A percentile compares a stretch with the other conserved stretches of the same genome.
phyloP scores from a whole-genome alignment of 2,329 filamentous ascomycete species.

The Diplodia intermedia region DNA sequence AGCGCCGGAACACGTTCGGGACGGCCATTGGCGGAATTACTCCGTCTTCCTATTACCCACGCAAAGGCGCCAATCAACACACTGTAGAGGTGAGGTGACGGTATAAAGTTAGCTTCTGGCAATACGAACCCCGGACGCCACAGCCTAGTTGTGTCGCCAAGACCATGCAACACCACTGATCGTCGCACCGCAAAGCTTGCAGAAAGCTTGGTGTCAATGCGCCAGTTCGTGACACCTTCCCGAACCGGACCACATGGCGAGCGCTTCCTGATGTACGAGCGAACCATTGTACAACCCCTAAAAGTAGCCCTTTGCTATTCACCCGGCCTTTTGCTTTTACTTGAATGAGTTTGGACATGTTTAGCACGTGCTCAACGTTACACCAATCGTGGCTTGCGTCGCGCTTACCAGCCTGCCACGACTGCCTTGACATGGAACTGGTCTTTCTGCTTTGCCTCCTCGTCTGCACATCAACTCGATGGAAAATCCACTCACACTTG shows the following conservation, averaged over 20 bases:
- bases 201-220: constrained; percentile 19
- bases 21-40: neutral
- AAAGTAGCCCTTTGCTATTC: too few relatives aligned
- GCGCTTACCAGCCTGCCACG: too few relatives aligned
- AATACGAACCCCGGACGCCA: constrained; percentile 11
- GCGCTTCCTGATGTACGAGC: too few relatives aligned
- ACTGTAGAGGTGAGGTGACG: neutral
- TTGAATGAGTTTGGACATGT: too few relatives aligned
- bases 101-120: constrained; percentile 1
- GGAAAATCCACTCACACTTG: neutral
- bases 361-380: too few relatives aligned
- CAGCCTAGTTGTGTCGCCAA: constrained; percentile 12
- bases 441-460: too few relatives aligned
- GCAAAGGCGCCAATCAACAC: constrained; percentile 12
- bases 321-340: too few relatives aligned
- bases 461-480: neutral
- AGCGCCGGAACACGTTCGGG: neutral
- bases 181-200: constrained; percentile 10
- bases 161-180: constrained; percentile 14
- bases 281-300: too few relatives aligned
- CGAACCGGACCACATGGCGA: neutral
- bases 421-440: too few relatives aligned
- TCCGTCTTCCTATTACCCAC: too few relatives aligned
- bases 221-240: neutral
- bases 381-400: too few relatives aligned